Evolutionary conservation across 1,139 yeast genomes (phyloP).

Genomic region (Geotrichum citri-aurantii): DNA sequence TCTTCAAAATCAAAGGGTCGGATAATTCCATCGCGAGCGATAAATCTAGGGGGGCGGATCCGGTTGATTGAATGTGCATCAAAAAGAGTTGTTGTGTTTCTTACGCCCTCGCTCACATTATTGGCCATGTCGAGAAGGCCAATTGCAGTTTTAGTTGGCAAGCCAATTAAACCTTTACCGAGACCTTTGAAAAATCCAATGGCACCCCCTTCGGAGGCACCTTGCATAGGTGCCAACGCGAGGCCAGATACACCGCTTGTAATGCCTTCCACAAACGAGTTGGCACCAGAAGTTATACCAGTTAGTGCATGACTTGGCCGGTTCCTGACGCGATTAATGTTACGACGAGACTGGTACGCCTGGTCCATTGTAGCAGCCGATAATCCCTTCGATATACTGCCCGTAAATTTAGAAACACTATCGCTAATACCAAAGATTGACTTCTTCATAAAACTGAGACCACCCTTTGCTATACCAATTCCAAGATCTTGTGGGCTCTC

Average conservation of each 20-base stretch:
- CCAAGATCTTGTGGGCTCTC: conserved; percentile 96
- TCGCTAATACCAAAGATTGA: conserved; percentile 93
- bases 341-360: conserved; percentile 74
- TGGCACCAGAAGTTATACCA: conserved; percentile 81
- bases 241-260: conserved; percentile 86
- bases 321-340: conserved; percentile 66
- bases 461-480: conserved; percentile 92
- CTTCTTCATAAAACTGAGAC: conserved; percentile 85
- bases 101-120: conserved; percentile 87
- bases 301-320: conserved; percentile 82
- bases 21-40: conserved; percentile 63
- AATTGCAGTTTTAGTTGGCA: conserved; percentile 94
- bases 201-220: conserved; percentile 80
- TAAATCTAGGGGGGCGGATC: conserved; percentile 73
- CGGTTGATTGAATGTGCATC: conserved; percentile 74
- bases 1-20: conserved; percentile 71
- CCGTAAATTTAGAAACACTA: conserved; percentile 85
- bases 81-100: conserved; percentile 85
- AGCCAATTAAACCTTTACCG: conserved; percentile 86
- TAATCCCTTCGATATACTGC: conserved; percentile 88
- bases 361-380: conserved; percentile 85
- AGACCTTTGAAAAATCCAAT: conserved; percentile 87
- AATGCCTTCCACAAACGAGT: conserved; percentile 78
- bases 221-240: conserved; percentile 86
- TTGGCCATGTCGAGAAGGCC: conserved; percentile 91